These are phyloP conservation scores for Myrica gale DNA, from an alignment of 306 rosid species.

Conservation along the genomic window DNA sequence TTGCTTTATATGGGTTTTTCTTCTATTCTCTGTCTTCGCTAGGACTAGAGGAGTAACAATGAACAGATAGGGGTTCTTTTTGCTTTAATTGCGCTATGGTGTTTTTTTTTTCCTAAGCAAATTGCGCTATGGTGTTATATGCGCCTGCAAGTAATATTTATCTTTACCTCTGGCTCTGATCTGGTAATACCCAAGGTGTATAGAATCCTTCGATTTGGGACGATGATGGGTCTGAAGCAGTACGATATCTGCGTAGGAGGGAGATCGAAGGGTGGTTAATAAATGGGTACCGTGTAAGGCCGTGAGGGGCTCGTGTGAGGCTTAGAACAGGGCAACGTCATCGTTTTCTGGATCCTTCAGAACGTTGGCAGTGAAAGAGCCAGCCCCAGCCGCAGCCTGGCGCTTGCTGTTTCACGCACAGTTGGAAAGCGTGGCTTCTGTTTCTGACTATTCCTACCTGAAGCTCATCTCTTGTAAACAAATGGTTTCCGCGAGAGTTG, in stretches of 20 bases:
- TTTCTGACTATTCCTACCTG: too few species aligned
- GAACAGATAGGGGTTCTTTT: constrained; percentile 3
- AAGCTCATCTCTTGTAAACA: too few species aligned
- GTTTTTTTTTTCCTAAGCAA: too few species aligned
- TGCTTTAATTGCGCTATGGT: too few species aligned
- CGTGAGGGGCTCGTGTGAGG: constrained; percentile 12
- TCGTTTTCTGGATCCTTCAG: constrained; percentile 16
- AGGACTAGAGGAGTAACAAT: constrained; percentile 7
- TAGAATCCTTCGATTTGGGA: background rate
- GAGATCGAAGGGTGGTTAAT: background rate
- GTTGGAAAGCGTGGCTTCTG: too few species aligned
- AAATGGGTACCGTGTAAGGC: background rate
- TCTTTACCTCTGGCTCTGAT: background rate
- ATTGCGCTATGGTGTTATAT: too few species aligned
- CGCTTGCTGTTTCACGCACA: background rate
- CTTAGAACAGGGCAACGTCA: constrained; percentile 27
- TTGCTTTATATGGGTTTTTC: background rate
- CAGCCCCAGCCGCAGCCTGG: background rate
- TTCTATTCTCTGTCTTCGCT: background rate
- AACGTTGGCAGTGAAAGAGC: background rate
- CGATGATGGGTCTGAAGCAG: background rate
- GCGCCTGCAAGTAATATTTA: too few species aligned
- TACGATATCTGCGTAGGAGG: too few species aligned
- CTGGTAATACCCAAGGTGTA: background rate
- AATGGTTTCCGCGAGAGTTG: too few species aligned